phyloP scores from a whole-genome alignment of 768 basidiomycete genomes.

The Suillus subaureus region DNA sequence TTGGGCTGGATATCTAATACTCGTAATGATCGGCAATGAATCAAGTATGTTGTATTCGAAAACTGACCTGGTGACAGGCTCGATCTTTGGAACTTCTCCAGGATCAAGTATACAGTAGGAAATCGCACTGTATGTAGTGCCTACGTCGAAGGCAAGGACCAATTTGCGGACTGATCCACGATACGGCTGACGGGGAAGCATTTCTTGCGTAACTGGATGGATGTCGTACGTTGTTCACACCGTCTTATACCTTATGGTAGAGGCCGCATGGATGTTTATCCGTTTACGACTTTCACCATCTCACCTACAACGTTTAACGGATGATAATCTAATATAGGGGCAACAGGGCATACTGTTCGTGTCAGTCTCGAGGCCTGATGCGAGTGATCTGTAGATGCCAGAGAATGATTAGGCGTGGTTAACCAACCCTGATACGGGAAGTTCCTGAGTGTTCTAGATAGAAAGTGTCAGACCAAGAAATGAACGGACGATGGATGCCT shows the following conservation, averaged over 20 bases:
- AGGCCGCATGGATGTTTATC: background rate
- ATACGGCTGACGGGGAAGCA: slow-evolving; percentile 41
- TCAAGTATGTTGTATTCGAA: background rate
- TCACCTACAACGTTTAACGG: slow-evolving; percentile 4
- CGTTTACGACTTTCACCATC: slow-evolving; percentile 1
- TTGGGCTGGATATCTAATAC: slow-evolving; percentile 41
- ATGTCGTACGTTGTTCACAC: background rate
- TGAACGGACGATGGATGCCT: slow-evolving; percentile 1
- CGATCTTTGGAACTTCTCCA: slow-evolving; percentile 36
- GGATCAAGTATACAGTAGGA: slow-evolving; percentile 46
- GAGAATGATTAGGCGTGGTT: background rate
- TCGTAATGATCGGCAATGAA: slow-evolving; percentile 7
- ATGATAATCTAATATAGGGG: background rate
- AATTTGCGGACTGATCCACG: slow-evolving; percentile 38
- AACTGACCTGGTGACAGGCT: slow-evolving; percentile 36
- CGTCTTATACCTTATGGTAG: slow-evolving; percentile 8
- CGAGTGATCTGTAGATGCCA: background rate
- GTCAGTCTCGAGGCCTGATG: background rate
- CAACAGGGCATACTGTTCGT: background rate
- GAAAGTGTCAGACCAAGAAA: background rate
- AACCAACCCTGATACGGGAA: background rate
- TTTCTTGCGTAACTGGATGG: slow-evolving; percentile 12
- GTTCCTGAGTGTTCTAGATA: background rate
- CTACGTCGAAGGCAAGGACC: slow-evolving; percentile 42
- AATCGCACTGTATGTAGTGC: slow-evolving; percentile 44